Conservation (phyloP, 176 grass and related monocot genomes). For the Carex cristatella region DNA sequence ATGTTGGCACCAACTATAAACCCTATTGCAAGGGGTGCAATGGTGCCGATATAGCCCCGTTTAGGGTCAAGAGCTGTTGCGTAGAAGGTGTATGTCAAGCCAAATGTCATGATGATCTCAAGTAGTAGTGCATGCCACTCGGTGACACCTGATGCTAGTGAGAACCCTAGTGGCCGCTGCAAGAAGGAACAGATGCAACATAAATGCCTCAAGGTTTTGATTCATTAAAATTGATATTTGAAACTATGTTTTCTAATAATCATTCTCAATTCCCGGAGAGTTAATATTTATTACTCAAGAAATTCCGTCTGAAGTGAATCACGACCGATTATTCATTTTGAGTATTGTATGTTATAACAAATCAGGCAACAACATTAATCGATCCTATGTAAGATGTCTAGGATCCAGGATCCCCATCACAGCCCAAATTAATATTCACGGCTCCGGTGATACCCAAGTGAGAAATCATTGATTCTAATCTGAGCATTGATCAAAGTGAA, state of each 20-base stretch:
- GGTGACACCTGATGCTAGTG: conserved; percentile 56
- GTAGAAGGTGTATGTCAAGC: conserved; percentile 83
- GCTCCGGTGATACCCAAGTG: neutral
- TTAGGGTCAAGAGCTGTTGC: conserved; percentile 82
- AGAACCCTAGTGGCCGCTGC: conserved; percentile 59
- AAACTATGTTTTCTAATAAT: neutral
- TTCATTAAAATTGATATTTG: neutral
- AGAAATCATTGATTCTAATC: neutral
- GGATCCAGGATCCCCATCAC: neutral
- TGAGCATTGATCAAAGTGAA: neutral
- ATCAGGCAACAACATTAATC: neutral
- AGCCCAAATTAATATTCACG: neutral
- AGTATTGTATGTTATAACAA: neutral
- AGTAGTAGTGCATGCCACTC: conserved; percentile 85
- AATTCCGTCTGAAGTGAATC: neutral
- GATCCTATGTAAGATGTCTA: neutral
- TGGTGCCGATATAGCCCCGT: conserved; percentile 54
- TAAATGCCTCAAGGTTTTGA: neutral
- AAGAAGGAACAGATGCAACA: neutral
- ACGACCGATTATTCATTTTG: neutral
- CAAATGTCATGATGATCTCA: conserved; percentile 79
- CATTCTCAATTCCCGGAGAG: too few species aligned
- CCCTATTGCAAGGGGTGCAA: conserved; percentile 69
- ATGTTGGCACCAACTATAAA: conserved; percentile 89
- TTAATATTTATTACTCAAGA: neutral